Base-by-base conservation (phyloP, 352 stramenopile genomes). In the Achlya hypogyna region DNA sequence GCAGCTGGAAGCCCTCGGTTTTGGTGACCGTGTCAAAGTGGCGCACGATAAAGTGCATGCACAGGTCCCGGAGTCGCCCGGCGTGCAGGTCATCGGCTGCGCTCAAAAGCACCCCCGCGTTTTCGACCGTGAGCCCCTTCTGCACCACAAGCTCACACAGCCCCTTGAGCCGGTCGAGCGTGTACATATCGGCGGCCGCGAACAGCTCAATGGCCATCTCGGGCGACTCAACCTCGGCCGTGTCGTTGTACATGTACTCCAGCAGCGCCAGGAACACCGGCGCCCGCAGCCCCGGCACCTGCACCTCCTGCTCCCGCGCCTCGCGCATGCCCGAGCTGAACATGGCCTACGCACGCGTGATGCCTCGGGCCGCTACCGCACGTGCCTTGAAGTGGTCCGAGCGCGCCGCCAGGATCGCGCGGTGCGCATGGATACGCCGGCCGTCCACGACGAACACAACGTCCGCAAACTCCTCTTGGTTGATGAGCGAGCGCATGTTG, bases 201-300 rank as follows among this genome's bases (percentile, higher is more conserved):
- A 97, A 98, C 6, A 98, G 74, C 69, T 98, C 92, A 27, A 98
- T 82, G 29, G 93, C 94, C 77, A 98, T 89, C 65, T 98, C 90
- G 12, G 95, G 73, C 14, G 73, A 76, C n/a, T 87, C 74, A 34
- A 97, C 87, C 71, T 96, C 88, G 34, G 98, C 90, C n/a, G 84
- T 83, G 72, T 98, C 96, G 18, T 96, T 96, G 75, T 98, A 98
- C 71, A 98, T 87, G 85, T 98, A 98, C 75, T 98, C 91, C 66
- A 98, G 74, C 63, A 98, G 78, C 42, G 95, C 76, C 25, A 98
- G 72, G 75, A 98, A 98, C 5, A 98, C 93, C 0, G 86, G 78
- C 31, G 91, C 75, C 25, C 89, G 87, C 53, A 96, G 97, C 66
- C 96, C 89, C 52, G 82, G 78, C 49, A 98, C 81, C 5, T 77